Base-by-base conservation (phyloP, 208 protist species). In the Leishmania major region DNA sequence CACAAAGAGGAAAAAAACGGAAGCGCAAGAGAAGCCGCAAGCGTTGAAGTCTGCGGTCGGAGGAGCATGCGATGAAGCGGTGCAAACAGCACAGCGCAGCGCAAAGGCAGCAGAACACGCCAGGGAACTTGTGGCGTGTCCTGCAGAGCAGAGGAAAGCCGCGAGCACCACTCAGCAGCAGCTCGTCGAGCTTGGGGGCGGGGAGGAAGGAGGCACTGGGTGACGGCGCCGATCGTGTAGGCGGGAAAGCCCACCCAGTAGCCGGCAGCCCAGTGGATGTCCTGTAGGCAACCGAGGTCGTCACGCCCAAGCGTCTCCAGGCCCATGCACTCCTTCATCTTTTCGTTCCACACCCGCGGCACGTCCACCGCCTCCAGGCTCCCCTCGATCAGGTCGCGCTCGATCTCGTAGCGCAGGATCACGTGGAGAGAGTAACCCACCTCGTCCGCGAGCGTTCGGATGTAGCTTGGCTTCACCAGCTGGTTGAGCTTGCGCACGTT, bases 361-460 rank as follows among this genome's bases (percentile, higher is more conserved):
- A 98, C 76, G 43, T 95, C 90, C 64, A 87, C 90, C 0, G 88
- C 89, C 77, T 89, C 85, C 70, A 95, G 79, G 40, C 77, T 89
- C 13, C 92, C 93, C 22, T 94, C 87, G n/a, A 97, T 89, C 28
- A 98, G 81, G 69, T 88, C 80, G 43, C 82, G 84, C 72, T 97
- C 96, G 51, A 97, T 93, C 74, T 97, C 92, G 86, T 91, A 96
- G 72, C 93, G 87, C 53, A 98, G 67, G 60, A 97, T 91, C 40
- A 96, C 81, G 79, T 97, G 96, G 43, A 97, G 83, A 28, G 93
- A 90, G 87, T 97, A 96, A 77, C 89, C 91, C 40, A 97, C 77
- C 86, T 97, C 96, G 78, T 98, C 96, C 3, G 93, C 88, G 40
- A 93, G 75, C 37, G 93, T 89, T 37, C 93, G 92, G 75, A 96